A percentile compares a stretch with the other conserved stretches of the same genome.
phyloP scores from a whole-genome alignment of 2,329 filamentous ascomycete genomes.

The Tolypocladium tundrense region DNA sequence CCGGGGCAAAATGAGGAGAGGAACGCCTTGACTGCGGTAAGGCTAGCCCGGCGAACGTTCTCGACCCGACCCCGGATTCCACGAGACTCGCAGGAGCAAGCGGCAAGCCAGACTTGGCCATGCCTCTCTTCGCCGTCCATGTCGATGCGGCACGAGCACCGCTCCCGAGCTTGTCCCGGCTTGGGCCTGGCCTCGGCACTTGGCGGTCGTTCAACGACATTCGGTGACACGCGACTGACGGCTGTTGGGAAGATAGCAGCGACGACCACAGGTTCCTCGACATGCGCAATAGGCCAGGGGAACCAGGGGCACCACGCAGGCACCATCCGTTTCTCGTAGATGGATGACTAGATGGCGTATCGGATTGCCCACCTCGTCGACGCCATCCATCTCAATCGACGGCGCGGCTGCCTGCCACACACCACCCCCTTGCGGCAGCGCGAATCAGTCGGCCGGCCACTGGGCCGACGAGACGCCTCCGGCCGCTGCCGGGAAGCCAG shows the following conservation, averaged over 20 bases:
- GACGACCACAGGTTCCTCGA: not conserved
- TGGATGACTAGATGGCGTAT: not conserved
- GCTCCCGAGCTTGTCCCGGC: not conserved
- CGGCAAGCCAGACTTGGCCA: not conserved
- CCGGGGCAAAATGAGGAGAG: not conserved
- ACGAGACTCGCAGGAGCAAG: not conserved
- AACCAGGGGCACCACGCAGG: not conserved
- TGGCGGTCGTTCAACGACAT: not conserved
- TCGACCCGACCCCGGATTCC: not conserved
- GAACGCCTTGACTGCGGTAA: not conserved
- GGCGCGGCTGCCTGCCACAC: not conserved
- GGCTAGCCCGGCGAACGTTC: not conserved
- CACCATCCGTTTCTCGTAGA: not conserved
- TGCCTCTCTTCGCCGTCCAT: not conserved
- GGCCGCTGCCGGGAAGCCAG: not conserved
- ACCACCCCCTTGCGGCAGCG: not conserved
- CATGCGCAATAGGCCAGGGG: not conserved
- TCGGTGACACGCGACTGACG: not conserved
- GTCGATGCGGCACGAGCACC: not conserved
- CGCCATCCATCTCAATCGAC: not conserved
- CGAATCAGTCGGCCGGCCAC: not conserved
- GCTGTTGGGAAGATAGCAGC: not conserved
- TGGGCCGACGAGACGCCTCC: not conserved
- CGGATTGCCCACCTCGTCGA: not conserved
- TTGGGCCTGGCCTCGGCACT: not conserved